Base-by-base conservation (phyloP, 441 rosid species). In the Mallotus repandus region DNA sequence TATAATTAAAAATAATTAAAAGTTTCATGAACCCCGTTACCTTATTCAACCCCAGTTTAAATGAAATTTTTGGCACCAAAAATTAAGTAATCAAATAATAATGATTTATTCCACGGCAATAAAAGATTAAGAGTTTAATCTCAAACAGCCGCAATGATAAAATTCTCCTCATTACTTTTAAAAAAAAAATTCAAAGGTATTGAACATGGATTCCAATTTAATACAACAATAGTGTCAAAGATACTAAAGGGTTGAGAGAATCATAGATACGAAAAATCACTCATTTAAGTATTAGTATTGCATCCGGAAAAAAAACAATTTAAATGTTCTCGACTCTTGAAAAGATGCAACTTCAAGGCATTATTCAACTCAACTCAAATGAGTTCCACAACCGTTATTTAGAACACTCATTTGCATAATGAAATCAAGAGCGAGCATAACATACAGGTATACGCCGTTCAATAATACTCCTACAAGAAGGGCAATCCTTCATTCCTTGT, bases 401-500 rank as follows among this genome's bases (percentile, higher is more conserved):
- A 57, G 50, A 74, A 29, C 81, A 80, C 80, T 75, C 83, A 64
- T 76, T 61, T 52, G 64, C 48, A 60, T 52, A 48, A 4, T 7
- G 41, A 67, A 63, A 76, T 83, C 74, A 90, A 68, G 88, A 75
- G 69, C 75, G 86, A 77, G 90, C 87, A 64, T 84, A 89, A 63
- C 84, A 81, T 62, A 89, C 96, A 56, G 84, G 84, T 78, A 95
- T 79, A 22, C 98, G 88, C 76, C 76, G 82, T 82, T 88, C 92
- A 77, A 95, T 95, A 56, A 80, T 86, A 61, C 89, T 84, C 81
- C 98, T 82, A 78, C 99, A 95, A 59, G 99, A 95, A 11, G 99
- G 98, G 63, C 99, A 95, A 16, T 92, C 97, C 81, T 92, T 92
- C 97, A 95, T 95, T 60, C 93, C 97, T 80, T 91, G 91, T 81